Evolutionary conservation across 2,329 filamentous ascomycete species (phyloP).

Genomic region (Aschersonia sp.): DNA sequence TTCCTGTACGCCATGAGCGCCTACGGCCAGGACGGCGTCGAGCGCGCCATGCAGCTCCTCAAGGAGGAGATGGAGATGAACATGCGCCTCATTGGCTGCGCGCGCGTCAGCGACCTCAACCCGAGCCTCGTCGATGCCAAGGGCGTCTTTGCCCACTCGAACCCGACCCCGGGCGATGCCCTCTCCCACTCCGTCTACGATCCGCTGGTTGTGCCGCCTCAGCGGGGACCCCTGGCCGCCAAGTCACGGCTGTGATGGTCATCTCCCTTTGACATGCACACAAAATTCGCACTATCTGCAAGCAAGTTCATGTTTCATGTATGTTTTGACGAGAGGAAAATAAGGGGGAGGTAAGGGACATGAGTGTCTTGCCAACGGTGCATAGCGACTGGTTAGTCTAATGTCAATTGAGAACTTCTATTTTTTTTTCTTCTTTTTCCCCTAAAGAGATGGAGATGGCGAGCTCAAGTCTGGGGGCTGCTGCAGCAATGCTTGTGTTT

Average conservation of each 20-base stretch:
- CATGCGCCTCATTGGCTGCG: slow-evolving; percentile 83
- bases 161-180: slow-evolving; percentile 32
- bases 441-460: too few species aligned
- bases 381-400: too few species aligned
- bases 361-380: too few species aligned
- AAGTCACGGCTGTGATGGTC: slow-evolving; percentile 32
- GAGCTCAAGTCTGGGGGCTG: too few species aligned
- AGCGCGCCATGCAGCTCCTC: slow-evolving; percentile 80
- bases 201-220: slow-evolving; percentile 33
- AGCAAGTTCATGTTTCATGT: too few species aligned
- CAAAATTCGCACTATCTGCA: too few species aligned
- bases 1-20: slow-evolving; percentile 95
- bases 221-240: slow-evolving; percentile 21
- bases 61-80: slow-evolving; percentile 99
- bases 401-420: too few species aligned
- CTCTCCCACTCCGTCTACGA: slow-evolving; percentile 38
- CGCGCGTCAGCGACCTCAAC: slow-evolving; percentile 60
- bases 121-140: slow-evolving; percentile 67
- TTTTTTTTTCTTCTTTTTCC: too few species aligned
- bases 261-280: too few species aligned
- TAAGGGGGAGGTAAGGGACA: too few species aligned
- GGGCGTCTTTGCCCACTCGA: slow-evolving; percentile 43
- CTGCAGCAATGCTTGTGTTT: too few species aligned
- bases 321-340: too few species aligned
- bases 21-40: slow-evolving; percentile 77